Evolutionary conservation across 2,329 filamentous ascomycete genomes (phyloP).

Genomic region (Ceratocystis destructans): DNA sequence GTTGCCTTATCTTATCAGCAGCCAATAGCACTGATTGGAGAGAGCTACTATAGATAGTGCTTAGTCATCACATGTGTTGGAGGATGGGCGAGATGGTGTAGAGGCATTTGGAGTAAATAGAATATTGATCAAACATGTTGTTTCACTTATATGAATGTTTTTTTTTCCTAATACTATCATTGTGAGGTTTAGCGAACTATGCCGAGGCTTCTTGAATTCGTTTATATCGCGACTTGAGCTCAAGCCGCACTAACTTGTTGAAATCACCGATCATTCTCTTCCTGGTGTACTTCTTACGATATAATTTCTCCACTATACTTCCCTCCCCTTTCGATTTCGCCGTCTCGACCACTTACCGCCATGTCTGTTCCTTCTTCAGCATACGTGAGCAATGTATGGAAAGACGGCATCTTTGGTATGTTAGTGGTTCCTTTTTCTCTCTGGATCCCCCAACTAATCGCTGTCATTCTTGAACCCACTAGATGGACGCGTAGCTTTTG

Average conservation of each 20-base stretch:
- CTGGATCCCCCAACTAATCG: background rate
- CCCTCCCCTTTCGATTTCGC: background rate
- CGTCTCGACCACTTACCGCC: background rate
- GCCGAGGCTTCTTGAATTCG: too few species aligned
- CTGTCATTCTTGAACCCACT: background rate
- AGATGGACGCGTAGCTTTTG: slow-evolving; percentile 85
- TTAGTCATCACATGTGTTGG: background rate
- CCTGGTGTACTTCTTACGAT: too few species aligned
- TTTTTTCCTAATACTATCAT: too few species aligned
- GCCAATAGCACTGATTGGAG: background rate
- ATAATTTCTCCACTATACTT: background rate
- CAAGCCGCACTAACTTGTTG: too few species aligned
- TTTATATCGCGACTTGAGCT: too few species aligned
- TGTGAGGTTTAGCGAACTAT: too few species aligned
- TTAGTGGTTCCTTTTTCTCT: slow-evolving; percentile 4
- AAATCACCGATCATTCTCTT: too few species aligned
- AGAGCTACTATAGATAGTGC: background rate
- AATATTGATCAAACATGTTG: too few species aligned
- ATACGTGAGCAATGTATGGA: slow-evolving; percentile 75
- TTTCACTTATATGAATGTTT: too few species aligned
- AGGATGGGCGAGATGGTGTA: too few species aligned
- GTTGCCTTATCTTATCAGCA: background rate
- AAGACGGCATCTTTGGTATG: slow-evolving; percentile 72
- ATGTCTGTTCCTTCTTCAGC: slow-evolving; percentile 60
- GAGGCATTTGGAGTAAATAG: too few species aligned